Conservation (phyloP, 441 rosid species). For the Gossypium lobatum region DNA sequence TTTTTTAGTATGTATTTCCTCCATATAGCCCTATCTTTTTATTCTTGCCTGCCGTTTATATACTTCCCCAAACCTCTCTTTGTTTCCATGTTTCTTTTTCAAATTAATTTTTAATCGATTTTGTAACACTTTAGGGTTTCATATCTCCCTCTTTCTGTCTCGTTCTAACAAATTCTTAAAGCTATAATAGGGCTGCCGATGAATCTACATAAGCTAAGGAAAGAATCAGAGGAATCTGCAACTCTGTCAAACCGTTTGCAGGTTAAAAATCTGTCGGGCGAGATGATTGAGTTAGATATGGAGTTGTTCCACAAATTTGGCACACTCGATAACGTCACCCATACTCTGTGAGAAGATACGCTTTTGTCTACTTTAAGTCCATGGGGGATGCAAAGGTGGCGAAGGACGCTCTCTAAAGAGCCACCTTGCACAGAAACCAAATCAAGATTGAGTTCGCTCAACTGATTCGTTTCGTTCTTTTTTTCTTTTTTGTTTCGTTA, state of each 20-base stretch:
- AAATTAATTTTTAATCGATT: background rate
- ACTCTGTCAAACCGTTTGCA: slow-evolving; percentile 62
- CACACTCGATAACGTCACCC: slow-evolving; percentile 45
- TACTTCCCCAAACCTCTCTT: background rate
- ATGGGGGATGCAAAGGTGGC: too few species aligned
- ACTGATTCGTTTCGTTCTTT: too few species aligned
- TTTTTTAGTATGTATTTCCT: too few species aligned
- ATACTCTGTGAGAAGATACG: slow-evolving; percentile 19
- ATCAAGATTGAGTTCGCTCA: too few species aligned
- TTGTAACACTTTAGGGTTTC: background rate
- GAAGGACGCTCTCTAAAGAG: too few species aligned
- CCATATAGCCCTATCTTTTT: too few species aligned
- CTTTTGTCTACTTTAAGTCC: too few species aligned
- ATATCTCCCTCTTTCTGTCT: background rate
- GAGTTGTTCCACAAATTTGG: slow-evolving; percentile 43
- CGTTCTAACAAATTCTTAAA: background rate
- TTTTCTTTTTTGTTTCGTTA: too few species aligned
- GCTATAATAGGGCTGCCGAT: slow-evolving; percentile 28
- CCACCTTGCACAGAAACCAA: too few species aligned
- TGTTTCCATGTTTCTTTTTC: background rate
- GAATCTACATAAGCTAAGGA: slow-evolving; percentile 27
- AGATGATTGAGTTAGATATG: slow-evolving; percentile 43
- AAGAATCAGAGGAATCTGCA: slow-evolving; percentile 26
- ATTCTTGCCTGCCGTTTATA: background rate
- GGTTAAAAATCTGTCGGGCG: slow-evolving; percentile 54